phyloP scores from a whole-genome alignment of 2,329 filamentous ascomycete species.

The Colletotrichum neosansevieriae region DNA sequence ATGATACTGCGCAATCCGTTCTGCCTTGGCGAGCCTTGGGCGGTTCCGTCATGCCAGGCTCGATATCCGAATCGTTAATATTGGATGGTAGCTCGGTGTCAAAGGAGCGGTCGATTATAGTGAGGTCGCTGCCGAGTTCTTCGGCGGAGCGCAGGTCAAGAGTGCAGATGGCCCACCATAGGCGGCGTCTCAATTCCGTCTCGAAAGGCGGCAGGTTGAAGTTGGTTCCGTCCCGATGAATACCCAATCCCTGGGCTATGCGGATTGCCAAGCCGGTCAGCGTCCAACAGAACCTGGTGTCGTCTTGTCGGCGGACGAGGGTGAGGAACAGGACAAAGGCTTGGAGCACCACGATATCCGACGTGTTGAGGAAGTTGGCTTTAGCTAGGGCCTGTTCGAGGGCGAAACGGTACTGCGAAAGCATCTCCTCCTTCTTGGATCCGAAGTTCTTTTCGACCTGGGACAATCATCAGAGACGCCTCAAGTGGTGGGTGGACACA shows the following conservation, averaged over 20 bases:
- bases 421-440: slow-evolving; percentile 57
- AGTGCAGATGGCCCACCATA: slow-evolving; percentile 72
- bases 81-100: slow-evolving; percentile 64
- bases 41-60: slow-evolving; percentile 58
- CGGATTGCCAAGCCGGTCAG: slow-evolving; percentile 69
- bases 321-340: slow-evolving; percentile 69
- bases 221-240: slow-evolving; percentile 67
- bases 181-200: slow-evolving; percentile 68
- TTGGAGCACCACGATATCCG: slow-evolving; percentile 68
- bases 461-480: neutral
- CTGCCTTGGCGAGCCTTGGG: slow-evolving; percentile 62
- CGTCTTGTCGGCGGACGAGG: slow-evolving; percentile 60
- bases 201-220: slow-evolving; percentile 69
- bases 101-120: slow-evolving; percentile 55
- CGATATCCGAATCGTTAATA: slow-evolving; percentile 62
- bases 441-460: slow-evolving; percentile 56
- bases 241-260: slow-evolving; percentile 69
- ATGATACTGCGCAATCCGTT: slow-evolving; percentile 63
- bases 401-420: slow-evolving; percentile 63
- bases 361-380: slow-evolving; percentile 68
- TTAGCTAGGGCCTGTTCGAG: slow-evolving; percentile 69
- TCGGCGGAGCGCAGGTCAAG: slow-evolving; percentile 69
- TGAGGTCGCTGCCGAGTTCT: slow-evolving; percentile 62
- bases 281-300: slow-evolving; percentile 69
- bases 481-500: neutral